phyloP scores from a whole-genome alignment of 1,284 basidiomycete genomes.

The Sanghuangporus sanghuang region DNA sequence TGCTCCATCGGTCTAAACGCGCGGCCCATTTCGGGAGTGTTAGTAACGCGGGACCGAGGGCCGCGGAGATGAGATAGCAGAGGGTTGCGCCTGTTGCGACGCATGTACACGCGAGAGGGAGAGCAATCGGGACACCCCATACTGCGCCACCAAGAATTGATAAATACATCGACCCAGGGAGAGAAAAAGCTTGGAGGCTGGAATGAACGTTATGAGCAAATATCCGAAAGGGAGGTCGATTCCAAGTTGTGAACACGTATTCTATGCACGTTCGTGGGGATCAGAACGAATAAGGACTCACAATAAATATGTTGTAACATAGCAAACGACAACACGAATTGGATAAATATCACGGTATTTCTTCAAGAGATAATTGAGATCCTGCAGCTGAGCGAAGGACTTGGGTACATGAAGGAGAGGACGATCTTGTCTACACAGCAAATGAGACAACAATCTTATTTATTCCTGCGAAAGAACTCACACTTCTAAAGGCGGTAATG shows the following conservation, averaged over 20 bases:
- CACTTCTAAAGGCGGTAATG: slow-evolving; percentile 76
- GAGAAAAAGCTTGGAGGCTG: slow-evolving; percentile 93
- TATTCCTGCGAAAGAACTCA: slow-evolving; percentile 34
- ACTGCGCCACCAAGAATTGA: slow-evolving; percentile 95
- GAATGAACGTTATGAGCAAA: slow-evolving; percentile 3
- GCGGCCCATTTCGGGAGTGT: slow-evolving; percentile 81
- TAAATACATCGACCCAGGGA: slow-evolving; percentile 98
- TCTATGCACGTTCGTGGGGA: neutral
- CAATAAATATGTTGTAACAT: slow-evolving; percentile 90
- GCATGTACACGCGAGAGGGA: slow-evolving; percentile 89
- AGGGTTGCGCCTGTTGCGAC: slow-evolving; percentile 89
- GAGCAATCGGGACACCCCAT: slow-evolving; percentile 87
- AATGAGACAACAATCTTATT: neutral
- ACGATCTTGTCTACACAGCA: slow-evolving; percentile 57
- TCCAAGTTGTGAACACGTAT: slow-evolving; percentile 5
- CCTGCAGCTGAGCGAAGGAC: slow-evolving; percentile 78
- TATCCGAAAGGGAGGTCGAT: no score
- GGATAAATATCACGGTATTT: slow-evolving; percentile 87
- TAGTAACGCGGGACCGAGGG: slow-evolving; percentile 86
- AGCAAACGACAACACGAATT: slow-evolving; percentile 75
- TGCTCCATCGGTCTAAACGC: slow-evolving; percentile 76
- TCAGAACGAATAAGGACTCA: slow-evolving; percentile 34
- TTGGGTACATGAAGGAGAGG: slow-evolving; percentile 73
- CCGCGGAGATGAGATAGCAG: slow-evolving; percentile 89
- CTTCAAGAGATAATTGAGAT: slow-evolving; percentile 77